Evolutionary conservation across 352 stramenopile genomes (phyloP).

Genomic region (Nothophytophthora sp.): DNA sequence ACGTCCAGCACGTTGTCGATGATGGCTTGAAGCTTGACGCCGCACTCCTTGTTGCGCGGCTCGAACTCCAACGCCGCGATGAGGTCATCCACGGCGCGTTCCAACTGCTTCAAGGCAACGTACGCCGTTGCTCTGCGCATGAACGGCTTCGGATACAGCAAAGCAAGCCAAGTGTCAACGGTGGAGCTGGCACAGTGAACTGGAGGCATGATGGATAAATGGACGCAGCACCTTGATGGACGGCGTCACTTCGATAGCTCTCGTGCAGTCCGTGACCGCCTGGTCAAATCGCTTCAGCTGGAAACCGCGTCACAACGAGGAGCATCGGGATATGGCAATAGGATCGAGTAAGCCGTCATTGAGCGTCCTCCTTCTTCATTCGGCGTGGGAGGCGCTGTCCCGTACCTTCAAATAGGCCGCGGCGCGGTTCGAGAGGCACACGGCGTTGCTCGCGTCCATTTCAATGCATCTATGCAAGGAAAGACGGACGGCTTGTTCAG

Average conservation of each 20-base stretch:
- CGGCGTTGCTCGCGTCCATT: constrained; percentile 34
- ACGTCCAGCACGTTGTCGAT: constrained; percentile 10
- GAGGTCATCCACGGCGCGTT: constrained; percentile 44
- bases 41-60: constrained; percentile 53
- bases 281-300: constrained; percentile 42
- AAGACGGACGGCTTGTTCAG: not conserved
- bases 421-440: constrained; percentile 69
- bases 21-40: constrained; percentile 37
- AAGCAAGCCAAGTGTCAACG: not conserved
- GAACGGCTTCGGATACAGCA: constrained; percentile 31
- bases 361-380: too few species aligned
- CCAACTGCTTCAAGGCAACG: constrained; percentile 25
- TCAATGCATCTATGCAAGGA: constrained; percentile 39
- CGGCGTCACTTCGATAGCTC: constrained; percentile 38
- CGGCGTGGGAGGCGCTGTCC: not conserved
- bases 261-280: constrained; percentile 47
- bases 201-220: not conserved
- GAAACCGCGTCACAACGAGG: too few species aligned
- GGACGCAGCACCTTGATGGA: constrained; percentile 55
- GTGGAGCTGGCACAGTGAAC: too few species aligned
- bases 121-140: constrained; percentile 57
- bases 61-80: constrained; percentile 44
- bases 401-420: constrained; percentile 62
- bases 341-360: too few species aligned
- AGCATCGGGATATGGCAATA: too few species aligned